phyloP scores from a whole-genome alignment of 768 basidiomycete species.

The Multifurca ochricompacta region DNA sequence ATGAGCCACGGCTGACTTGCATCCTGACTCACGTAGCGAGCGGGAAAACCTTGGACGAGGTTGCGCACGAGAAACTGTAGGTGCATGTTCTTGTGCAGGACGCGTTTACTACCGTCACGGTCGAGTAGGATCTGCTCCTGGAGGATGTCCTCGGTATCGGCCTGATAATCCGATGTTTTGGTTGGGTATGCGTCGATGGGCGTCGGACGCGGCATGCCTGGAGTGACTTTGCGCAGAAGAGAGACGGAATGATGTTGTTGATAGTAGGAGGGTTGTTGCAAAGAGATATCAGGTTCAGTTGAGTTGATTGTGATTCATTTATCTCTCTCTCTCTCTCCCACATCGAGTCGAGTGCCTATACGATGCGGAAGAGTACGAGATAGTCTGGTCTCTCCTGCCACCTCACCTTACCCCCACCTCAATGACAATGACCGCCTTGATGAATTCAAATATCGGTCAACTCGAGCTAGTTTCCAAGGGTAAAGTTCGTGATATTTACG shows the following conservation, averaged over 20 bases:
- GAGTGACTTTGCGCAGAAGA: not conserved
- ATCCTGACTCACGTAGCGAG: conserved; percentile 75
- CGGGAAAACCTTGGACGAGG: conserved; percentile 73
- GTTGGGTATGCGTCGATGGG: conserved; percentile 58
- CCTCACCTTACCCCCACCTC: too few relatives aligned
- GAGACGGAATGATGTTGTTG: not conserved
- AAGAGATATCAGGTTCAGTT: too few relatives aligned
- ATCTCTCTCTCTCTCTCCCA: too few relatives aligned
- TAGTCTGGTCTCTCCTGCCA: too few relatives aligned
- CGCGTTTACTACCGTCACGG: conserved; percentile 26
- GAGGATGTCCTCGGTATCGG: conserved; percentile 60
- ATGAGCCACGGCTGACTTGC: conserved; percentile 94
- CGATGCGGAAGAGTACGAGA: not conserved
- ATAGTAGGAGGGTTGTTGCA: too few relatives aligned
- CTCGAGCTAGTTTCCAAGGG: conserved; percentile 76
- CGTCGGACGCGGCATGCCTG: conserved; percentile 24
- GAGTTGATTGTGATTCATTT: too few relatives aligned
- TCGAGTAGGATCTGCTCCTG: conserved; percentile 41
- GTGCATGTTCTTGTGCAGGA: conserved; percentile 57
- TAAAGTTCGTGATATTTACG: conserved; percentile 95
- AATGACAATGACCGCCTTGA: conserved; percentile 31
- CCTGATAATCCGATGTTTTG: conserved; percentile 52
- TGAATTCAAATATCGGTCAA: conserved; percentile 48
- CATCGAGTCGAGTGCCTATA: not conserved
- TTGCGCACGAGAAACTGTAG: conserved; percentile 68